Evolutionary conservation across 2,329 filamentous ascomycete species (phyloP).

Genomic region (Phyllosticta capitalensis): DNA sequence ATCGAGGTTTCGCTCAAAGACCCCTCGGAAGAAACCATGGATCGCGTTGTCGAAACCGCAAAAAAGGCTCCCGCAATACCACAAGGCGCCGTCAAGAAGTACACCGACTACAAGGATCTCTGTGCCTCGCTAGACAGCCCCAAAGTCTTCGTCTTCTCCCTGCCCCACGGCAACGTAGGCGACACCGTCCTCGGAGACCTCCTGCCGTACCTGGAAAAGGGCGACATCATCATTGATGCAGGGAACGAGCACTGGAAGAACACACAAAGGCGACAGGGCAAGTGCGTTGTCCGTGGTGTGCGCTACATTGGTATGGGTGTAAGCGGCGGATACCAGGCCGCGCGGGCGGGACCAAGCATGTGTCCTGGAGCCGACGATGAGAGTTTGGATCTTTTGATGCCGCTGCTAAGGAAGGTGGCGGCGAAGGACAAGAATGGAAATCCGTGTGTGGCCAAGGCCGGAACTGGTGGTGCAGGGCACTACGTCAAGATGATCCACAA

Average conservation of each 20-base stretch:
- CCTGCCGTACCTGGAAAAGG: slow-evolving; percentile 43
- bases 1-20: slow-evolving; percentile 47
- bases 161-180: slow-evolving; percentile 41
- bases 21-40: slow-evolving; percentile 41
- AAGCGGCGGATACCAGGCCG: slow-evolving; percentile 60
- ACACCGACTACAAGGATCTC: slow-evolving; percentile 40
- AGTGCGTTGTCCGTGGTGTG: slow-evolving; percentile 48
- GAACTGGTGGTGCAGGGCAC: slow-evolving; percentile 55
- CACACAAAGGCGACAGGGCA: slow-evolving; percentile 53
- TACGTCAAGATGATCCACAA: slow-evolving; percentile 72
- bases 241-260: slow-evolving; percentile 59
- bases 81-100: slow-evolving; percentile 11
- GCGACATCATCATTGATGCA: slow-evolving; percentile 60
- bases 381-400: slow-evolving; percentile 49
- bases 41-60: slow-evolving; percentile 32
- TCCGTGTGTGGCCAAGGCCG: slow-evolving; percentile 52
- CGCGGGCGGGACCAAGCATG: slow-evolving; percentile 56
- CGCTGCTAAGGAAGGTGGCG: slow-evolving; percentile 50
- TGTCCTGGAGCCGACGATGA: slow-evolving; percentile 53
- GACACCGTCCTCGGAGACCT: slow-evolving; percentile 39
- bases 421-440: slow-evolving; percentile 52
- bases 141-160: slow-evolving; percentile 44
- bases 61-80: slow-evolving; percentile 20
- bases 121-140: slow-evolving; percentile 40
- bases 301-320: slow-evolving; percentile 60